Conservation (phyloP, 371 early-diverging fungal species). For the Syncephalastrum racemosum region DNA sequence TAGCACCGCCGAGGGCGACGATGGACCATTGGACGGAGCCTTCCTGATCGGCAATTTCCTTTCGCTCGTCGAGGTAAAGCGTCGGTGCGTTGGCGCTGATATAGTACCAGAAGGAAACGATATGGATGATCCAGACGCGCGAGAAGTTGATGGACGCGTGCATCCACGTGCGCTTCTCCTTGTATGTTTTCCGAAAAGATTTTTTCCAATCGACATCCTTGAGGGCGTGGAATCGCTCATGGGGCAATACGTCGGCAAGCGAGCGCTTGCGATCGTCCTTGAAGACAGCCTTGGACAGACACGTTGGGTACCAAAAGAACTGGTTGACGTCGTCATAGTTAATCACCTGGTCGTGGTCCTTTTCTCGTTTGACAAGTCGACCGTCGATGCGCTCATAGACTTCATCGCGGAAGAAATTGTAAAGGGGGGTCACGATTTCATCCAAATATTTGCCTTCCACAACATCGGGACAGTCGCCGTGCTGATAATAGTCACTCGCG, state of each 20-base stretch:
- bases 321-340: conserved; percentile 93
- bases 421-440: conserved; percentile 74
- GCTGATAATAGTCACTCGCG: conserved; percentile 62
- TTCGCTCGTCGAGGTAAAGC: conserved; percentile 53
- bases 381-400: conserved; percentile 71
- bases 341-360: conserved; percentile 77
- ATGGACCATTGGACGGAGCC: conserved; percentile 64
- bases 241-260: conserved; percentile 59
- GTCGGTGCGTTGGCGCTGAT: conserved; percentile 74
- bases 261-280: conserved; percentile 50
- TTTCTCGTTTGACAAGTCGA: conserved; percentile 74
- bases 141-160: conserved; percentile 87
- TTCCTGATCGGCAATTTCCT: conserved; percentile 39
- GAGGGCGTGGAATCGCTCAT: conserved; percentile 68
- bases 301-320: conserved; percentile 79
- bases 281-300: conserved; percentile 60
- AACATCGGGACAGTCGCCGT: conserved; percentile 34
- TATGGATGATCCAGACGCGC: conserved; percentile 86
- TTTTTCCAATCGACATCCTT: conserved; percentile 71
- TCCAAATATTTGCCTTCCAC: conserved; percentile 74
- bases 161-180: conserved; percentile 83
- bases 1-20: conserved; percentile 74
- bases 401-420: conserved; percentile 78
- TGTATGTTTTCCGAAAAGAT: conserved; percentile 82
- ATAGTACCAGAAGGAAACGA: conserved; percentile 83